Evolutionary conservation across 1,284 basidiomycete species (phyloP), one percentile per base, ranked within the genome.

Genomic region (Boletellus dicymbophilus): DNA sequence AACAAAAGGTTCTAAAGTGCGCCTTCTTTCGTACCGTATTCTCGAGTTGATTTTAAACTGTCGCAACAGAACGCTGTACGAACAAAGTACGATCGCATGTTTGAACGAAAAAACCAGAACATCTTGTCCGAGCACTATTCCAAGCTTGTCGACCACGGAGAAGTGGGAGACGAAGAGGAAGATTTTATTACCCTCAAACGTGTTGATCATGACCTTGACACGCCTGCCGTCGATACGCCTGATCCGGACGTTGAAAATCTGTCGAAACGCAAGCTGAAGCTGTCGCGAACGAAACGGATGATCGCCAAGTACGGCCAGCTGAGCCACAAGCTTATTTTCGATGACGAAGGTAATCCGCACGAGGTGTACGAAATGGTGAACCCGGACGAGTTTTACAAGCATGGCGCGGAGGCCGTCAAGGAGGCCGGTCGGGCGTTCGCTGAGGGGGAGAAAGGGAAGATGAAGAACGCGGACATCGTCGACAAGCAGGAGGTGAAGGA

Each of bases 71-170:
- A 64, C 33, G 62, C 61, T 21, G 88, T 95, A 0, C 82, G 92
- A 49, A 98, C 97, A 6, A 98, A 97, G 73, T 98, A 98, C 69
- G 97, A 99, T 69, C 85, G 94, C 46, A 98, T 99, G 93, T 99
- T 99, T 65, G 90, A 92, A 64, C 85, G 96, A 51, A 95, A 93
- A 71, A 98, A 98, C 68, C 95, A 98, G 70, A 90, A 86, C 57
- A 89, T 98, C 46, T 81, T 98, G 18, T 95, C 94, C 0, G 83
- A 88, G 55, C 95, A 98, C 68, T 98, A 98, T 72, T 80, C 78
- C 50, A 94, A 93, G 62, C 85, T 99, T 44, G 77, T 98, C 48
- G 89, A 93, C 51, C 87, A 88, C 25, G 80, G 76, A 43, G 68
- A 66, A 22, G 70, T 64, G 1, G 77, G 63, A 15, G 77, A 79